A percentile compares a stretch with the other conserved stretches of the same genome.
These are phyloP conservation scores for Coccomyxa sp. DNA, from an alignment of 139 green algal species.

Conservation along the genomic window DNA sequence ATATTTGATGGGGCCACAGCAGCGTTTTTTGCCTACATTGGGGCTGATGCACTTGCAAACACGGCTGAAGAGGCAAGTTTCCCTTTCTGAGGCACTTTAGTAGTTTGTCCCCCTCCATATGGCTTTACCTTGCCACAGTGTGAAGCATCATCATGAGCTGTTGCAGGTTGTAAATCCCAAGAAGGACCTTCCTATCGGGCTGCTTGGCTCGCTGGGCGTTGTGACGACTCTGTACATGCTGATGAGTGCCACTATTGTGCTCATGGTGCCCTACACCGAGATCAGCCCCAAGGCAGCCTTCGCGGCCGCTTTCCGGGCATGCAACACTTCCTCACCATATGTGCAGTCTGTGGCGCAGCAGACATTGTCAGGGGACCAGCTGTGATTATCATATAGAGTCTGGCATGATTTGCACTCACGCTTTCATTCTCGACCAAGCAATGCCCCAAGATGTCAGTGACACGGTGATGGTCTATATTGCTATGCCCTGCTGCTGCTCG, in stretches of 20 bases:
- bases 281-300: conserved; percentile 69
- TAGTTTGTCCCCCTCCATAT: background rate
- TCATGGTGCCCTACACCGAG: conserved; percentile 38
- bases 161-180: conserved; percentile 48
- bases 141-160: background rate
- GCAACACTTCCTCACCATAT: background rate
- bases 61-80: conserved; percentile 50
- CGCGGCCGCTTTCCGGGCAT: conserved; percentile 48
- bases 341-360: background rate
- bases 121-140: background rate
- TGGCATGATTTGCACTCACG: background rate
- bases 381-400: background rate
- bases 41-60: conserved; percentile 56
- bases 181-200: conserved; percentile 64
- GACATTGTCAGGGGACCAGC: background rate
- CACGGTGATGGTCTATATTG: no score
- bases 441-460: background rate
- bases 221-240: conserved; percentile 62
- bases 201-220: conserved; percentile 57
- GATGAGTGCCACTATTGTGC: conserved; percentile 20
- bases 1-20: conserved; percentile 49
- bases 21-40: conserved; percentile 45
- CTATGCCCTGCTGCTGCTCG: no score
- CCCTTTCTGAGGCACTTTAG: conserved; percentile 6
- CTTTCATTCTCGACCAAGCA: background rate